A percentile compares a stretch with the other conserved stretches of the same genome.
phyloP scores from a whole-genome alignment of 2,329 filamentous ascomycete species.

The Hypoxylon sp. region DNA sequence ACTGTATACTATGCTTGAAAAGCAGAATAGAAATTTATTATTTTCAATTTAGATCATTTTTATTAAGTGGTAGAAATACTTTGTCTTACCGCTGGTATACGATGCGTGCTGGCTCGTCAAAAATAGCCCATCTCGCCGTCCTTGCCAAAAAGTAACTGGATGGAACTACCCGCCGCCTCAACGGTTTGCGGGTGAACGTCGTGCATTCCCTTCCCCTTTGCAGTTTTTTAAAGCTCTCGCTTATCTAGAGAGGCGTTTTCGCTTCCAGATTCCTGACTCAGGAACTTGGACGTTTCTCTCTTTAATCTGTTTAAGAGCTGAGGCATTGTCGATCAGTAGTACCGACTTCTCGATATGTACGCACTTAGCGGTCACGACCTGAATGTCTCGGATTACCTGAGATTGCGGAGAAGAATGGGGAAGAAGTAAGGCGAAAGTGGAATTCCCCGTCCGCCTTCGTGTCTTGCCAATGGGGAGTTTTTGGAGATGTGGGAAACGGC shows the following conservation, averaged over 20 bases:
- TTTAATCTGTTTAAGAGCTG: conserved; percentile 10
- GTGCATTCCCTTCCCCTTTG: conserved; percentile 20
- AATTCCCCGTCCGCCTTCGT: conserved; percentile 3
- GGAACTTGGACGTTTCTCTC: conserved; percentile 4
- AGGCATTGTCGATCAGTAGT: conserved; percentile 3
- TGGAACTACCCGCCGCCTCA: conserved; percentile 20
- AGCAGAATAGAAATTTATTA: conserved; percentile 12
- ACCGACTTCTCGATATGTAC: conserved; percentile 1
- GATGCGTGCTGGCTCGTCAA: conserved; percentile 11
- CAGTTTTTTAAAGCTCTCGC: conserved; percentile 24
- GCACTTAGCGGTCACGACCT: conserved; percentile 11
- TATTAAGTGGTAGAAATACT: conserved; percentile 2
- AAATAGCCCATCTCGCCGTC: conserved; percentile 9
- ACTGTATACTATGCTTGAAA: not conserved
- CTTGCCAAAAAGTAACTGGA: conserved; percentile 15
- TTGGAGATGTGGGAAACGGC: conserved; percentile 19
- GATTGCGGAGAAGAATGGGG: conserved; percentile 8
- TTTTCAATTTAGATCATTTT: conserved; percentile 21
- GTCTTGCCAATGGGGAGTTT: conserved; percentile 3
- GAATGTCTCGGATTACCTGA: conserved; percentile 7
- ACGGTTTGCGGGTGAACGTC: conserved; percentile 17
- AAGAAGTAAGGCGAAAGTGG: conserved; percentile 5
- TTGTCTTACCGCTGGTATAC: conserved; percentile 23
- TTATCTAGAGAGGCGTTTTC: conserved; percentile 36
- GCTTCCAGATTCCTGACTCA: conserved; percentile 24